Evolutionary conservation across 768 basidiomycete species (phyloP), one percentile per base, ranked within the genome.

Genomic region (Panellus pusillus): DNA sequence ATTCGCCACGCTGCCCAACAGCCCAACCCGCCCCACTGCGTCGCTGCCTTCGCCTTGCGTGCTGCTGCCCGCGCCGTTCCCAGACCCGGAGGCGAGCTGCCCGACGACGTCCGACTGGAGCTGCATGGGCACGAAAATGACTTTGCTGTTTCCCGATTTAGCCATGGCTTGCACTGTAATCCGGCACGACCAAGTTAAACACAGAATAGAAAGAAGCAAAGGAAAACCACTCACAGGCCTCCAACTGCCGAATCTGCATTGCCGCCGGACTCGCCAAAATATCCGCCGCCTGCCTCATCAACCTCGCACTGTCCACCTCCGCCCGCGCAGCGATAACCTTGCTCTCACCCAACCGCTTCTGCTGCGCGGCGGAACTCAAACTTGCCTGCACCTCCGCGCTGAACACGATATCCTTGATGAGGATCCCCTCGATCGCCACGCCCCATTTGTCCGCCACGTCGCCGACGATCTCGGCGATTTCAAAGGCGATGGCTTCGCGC

Each of bases 251-350:
- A 69, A 98, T 98, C 72, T 97, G 94, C 93, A 98, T 97, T 50
- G 96, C 96, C 24, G 96, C 95, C 9, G 93, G 93, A 11, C 87
- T 91, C 29, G 93, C 92, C 65, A 93, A 75, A 65, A 96, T 97
- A 70, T 98, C 94, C 50, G 94, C 94, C 14, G 95, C 95, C 71
- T 96, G 93, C 58, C 95, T 81, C 95, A 98, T 98, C 70, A 98
- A 81, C 61, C 92, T 81, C 28, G 94, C 93, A 31, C 92, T 78
- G 68, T 97, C 95, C 61, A 98, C 95, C 74, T 97, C 95, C 15
- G 95, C 96, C 53, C 93, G 83, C 1, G 94, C 94, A 47, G 93
- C 92, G 64, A 97, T 96, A 67, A 97, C 91, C 74, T 98, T 98
- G 65, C 86, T 86, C 74, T 98, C 96, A 73, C 94, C 96, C 54